Conservation (phyloP, 2,329 filamentous ascomycete genomes). For the Diaporthe amygdali region DNA sequence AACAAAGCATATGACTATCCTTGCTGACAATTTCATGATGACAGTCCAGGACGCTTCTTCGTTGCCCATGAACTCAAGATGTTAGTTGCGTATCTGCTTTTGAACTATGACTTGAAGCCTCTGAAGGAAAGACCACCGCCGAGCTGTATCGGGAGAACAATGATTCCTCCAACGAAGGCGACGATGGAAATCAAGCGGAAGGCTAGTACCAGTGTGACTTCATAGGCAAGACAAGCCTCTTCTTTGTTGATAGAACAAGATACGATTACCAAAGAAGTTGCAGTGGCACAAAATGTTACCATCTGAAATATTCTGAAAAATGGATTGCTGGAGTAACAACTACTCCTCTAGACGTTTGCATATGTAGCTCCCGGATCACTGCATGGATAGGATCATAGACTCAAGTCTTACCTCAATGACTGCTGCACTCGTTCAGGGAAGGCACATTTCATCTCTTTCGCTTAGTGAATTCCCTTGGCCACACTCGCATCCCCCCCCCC, state of each 20-base stretch:
- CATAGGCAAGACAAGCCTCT: background rate
- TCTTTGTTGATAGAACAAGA: background rate
- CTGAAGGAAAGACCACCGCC: conserved; percentile 44
- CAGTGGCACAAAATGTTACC: background rate
- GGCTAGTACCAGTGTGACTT: background rate
- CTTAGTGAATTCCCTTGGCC: background rate
- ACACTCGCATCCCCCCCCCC: background rate
- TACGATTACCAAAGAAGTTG: too few species aligned
- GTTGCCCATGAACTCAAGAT: conserved; percentile 62
- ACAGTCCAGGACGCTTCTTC: conserved; percentile 60
- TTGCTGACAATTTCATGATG: background rate
- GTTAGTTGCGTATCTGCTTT: conserved; percentile 53
- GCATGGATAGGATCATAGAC: background rate
- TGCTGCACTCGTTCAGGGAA: too few species aligned
- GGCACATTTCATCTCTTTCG: background rate
- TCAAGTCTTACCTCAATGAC: too few species aligned
- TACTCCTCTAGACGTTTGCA: background rate
- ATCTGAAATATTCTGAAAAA: too few species aligned
- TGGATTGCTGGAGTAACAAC: too few species aligned
- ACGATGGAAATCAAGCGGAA: conserved; percentile 37
- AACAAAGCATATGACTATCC: background rate
- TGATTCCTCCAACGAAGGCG: conserved; percentile 41
- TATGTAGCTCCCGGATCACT: background rate
- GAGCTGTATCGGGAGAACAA: conserved; percentile 50
- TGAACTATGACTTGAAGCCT: conserved; percentile 58